Percentiles rank a stretch among this genome's conserved stretches.
These are phyloP conservation scores for Trichomonascaceae sp. DNA, from an alignment of 1,139 yeast genomes.

Conservation along the genomic window DNA sequence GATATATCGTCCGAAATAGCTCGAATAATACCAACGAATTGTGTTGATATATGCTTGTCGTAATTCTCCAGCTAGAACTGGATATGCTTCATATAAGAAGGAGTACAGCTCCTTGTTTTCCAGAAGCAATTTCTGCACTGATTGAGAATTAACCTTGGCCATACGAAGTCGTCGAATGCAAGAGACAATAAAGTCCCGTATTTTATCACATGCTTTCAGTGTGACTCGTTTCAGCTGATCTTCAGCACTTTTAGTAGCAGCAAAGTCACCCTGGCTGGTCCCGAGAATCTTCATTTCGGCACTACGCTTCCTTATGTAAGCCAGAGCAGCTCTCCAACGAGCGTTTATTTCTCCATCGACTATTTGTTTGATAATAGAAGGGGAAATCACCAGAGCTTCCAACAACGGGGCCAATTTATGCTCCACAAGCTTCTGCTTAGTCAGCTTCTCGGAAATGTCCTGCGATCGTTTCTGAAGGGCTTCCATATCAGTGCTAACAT, in stretches of 20 bases:
- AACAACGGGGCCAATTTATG: slow-evolving; percentile 63
- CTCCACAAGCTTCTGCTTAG: slow-evolving; percentile 49
- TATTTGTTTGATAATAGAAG: slow-evolving; percentile 36
- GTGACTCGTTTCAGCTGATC: slow-evolving; percentile 41
- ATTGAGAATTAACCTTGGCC: slow-evolving; percentile 52
- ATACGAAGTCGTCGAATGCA: slow-evolving; percentile 61
- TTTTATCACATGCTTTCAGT: slow-evolving; percentile 60
- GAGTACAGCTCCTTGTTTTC: slow-evolving; percentile 53
- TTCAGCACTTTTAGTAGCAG: slow-evolving; percentile 30
- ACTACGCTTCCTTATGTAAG: slow-evolving; percentile 22
- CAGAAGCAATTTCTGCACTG: slow-evolving; percentile 62
- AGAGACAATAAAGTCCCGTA: slow-evolving; percentile 59
- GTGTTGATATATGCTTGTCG: slow-evolving; percentile 77
- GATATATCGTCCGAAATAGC: slow-evolving; percentile 72
- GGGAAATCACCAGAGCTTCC: slow-evolving; percentile 68
- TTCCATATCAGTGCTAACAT: slow-evolving; percentile 55
- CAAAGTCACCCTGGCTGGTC: slow-evolving; percentile 13
- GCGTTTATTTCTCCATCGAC: slow-evolving; percentile 30
- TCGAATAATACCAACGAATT: slow-evolving; percentile 86
- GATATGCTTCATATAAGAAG: slow-evolving; percentile 51
- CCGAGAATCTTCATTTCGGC: slow-evolving; percentile 16
- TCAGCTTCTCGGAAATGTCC: slow-evolving; percentile 52
- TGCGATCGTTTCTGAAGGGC: slow-evolving; percentile 52
- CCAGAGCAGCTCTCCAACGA: slow-evolving; percentile 32
- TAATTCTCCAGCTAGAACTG: slow-evolving; percentile 67